Conservation (phyloP, 2,329 filamentous ascomycete genomes). For the Diaporthe aspalathi region DNA sequence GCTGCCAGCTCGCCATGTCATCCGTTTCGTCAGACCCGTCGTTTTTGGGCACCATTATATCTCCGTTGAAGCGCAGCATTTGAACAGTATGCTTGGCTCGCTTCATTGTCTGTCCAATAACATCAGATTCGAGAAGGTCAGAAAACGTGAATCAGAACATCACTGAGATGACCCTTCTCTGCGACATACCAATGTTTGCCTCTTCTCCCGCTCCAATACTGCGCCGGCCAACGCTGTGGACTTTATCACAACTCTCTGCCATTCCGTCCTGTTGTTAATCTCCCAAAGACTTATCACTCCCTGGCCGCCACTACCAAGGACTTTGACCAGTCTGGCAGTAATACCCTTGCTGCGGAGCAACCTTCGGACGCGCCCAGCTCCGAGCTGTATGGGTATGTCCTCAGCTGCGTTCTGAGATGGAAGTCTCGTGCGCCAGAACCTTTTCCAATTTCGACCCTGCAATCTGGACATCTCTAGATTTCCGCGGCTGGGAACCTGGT, state of each 20-base stretch:
- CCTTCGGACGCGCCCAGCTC: neutral
- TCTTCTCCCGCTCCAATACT: neutral
- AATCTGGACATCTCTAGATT: neutral
- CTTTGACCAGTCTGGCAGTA: neutral
- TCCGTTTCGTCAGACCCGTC: conserved; percentile 1
- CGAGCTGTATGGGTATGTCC: neutral
- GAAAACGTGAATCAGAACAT: neutral
- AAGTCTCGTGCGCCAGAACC: conserved; percentile 6
- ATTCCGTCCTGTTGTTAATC: neutral
- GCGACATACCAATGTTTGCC: neutral
- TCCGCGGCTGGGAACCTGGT: neutral
- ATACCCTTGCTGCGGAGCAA: conserved; percentile 12
- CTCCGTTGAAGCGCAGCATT: conserved; percentile 12
- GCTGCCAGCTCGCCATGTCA: neutral
- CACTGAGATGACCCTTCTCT: neutral
- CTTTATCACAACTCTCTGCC: conserved; percentile 18
- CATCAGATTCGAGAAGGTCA: neutral
- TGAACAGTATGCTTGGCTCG: conserved; percentile 13
- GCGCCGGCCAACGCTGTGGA: neutral
- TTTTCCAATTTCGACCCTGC: conserved; percentile 4
- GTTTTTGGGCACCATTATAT: neutral
- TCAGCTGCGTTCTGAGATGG: neutral
- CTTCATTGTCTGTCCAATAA: neutral
- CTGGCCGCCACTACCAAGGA: conserved; percentile 9
- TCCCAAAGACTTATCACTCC: conserved; percentile 14